These are phyloP conservation scores for Santalum album DNA, from an alignment of 164 flowering plant species.

Conservation along the genomic window DNA sequence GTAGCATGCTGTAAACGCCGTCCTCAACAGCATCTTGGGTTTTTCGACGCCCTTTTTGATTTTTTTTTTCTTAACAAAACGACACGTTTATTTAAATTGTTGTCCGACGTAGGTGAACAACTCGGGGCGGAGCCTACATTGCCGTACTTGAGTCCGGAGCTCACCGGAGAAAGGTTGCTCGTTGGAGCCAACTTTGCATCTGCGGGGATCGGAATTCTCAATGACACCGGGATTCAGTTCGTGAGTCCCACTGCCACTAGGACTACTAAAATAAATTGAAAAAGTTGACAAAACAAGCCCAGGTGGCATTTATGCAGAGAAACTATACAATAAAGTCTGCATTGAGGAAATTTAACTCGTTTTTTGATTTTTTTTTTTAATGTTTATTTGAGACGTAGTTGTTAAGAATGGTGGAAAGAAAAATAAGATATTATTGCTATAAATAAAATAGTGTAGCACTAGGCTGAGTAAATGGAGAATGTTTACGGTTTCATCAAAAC, in stretches of 20 bases:
- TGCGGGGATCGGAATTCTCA: constrained; percentile 41
- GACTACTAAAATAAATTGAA: background rate
- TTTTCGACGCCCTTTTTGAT: no score
- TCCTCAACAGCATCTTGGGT: no score
- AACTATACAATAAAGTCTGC: no score
- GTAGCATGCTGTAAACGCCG: no score
- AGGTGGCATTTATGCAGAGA: no score
- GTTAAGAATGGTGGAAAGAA: background rate
- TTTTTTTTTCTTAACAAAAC: background rate
- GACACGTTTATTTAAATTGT: background rate
- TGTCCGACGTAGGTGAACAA: constrained; percentile 19
- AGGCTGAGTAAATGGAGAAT: no score
- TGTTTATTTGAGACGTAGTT: background rate
- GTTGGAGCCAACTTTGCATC: constrained; percentile 46
- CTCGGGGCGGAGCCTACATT: constrained; percentile 29
- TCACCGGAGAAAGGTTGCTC: constrained; percentile 26
- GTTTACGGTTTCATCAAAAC: no score
- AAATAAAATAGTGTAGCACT: no score
- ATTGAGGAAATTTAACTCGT: no score
- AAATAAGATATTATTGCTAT: no score
- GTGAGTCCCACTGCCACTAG: constrained; percentile 14
- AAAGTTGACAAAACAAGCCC: background rate
- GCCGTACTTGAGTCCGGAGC: constrained; percentile 39
- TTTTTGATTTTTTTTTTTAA: background rate
- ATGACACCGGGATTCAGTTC: constrained; percentile 45